Conservation (phyloP, 177 flowering plant species). For the Telopea speciosissima region DNA sequence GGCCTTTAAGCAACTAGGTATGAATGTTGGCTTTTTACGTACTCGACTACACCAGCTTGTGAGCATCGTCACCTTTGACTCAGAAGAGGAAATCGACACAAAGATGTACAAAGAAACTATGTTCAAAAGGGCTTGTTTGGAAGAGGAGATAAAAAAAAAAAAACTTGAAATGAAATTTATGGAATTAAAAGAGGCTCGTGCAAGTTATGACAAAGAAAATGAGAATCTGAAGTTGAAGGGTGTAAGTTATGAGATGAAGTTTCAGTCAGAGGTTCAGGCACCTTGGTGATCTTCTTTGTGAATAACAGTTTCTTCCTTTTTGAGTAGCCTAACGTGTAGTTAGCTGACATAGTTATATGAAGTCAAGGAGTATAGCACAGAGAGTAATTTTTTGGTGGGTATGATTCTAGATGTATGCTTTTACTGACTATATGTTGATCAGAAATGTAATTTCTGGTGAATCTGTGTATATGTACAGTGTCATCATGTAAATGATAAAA, state of each 20-base stretch:
- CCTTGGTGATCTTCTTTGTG: constrained; percentile 33
- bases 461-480: too few species aligned
- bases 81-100: constrained; percentile 30
- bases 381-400: too few species aligned
- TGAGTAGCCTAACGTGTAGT: too few species aligned
- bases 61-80: constrained; percentile 36
- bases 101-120: constrained; percentile 35
- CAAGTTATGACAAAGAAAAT: too few species aligned
- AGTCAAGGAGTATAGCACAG: too few species aligned
- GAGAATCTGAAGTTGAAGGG: constrained; percentile 28
- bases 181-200: constrained; percentile 24
- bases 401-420: too few species aligned
- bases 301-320: too few species aligned
- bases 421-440: too few species aligned
- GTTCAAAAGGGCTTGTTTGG: constrained; percentile 14
- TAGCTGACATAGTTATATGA: too few species aligned
- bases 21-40: constrained; percentile 51
- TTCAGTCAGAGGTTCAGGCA: constrained; percentile 35
- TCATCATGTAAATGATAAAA: too few species aligned
- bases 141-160: constrained; percentile 38
- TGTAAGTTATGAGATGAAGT: constrained; percentile 28
- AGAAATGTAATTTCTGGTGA: too few species aligned
- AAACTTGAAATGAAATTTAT: constrained; percentile 34
- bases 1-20: constrained; percentile 46
- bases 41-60: constrained; percentile 28